A percentile compares a stretch with the other conserved stretches of the same genome.
Evolutionary conservation across 2,329 filamentous ascomycete species (phyloP).

Genomic region (Ceratocystis diversiconidia): DNA sequence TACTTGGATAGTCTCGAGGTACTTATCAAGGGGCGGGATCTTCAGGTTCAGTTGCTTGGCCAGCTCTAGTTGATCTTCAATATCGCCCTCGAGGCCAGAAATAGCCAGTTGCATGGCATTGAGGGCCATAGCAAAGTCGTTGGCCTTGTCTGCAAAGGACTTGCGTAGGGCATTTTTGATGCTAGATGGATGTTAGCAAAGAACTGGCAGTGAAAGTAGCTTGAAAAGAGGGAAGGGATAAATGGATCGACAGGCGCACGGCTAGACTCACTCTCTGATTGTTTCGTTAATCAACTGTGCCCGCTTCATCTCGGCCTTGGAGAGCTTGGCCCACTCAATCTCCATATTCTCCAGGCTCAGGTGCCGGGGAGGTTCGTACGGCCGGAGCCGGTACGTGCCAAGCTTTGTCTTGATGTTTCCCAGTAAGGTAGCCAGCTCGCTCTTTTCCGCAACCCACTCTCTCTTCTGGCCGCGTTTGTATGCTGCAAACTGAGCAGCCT

Average conservation of each 20-base stretch:
- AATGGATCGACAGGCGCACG: too few relatives aligned
- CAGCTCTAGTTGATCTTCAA: slow-evolving; percentile 85
- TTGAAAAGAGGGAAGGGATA: neutral
- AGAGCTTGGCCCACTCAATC: slow-evolving; percentile 62
- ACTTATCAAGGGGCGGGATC: slow-evolving; percentile 77
- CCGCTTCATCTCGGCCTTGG: slow-evolving; percentile 71
- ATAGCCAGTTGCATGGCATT: slow-evolving; percentile 92
- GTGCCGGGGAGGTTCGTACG: slow-evolving; percentile 80
- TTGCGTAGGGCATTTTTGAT: slow-evolving; percentile 92
- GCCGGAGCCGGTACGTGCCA: slow-evolving; percentile 78
- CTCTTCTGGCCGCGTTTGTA: slow-evolving; percentile 88
- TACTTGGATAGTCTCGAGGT: slow-evolving; percentile 71
- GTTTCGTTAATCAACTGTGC: slow-evolving; percentile 96
- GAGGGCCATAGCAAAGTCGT: slow-evolving; percentile 88
- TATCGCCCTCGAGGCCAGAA: slow-evolving; percentile 90
- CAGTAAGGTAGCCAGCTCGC: slow-evolving; percentile 77
- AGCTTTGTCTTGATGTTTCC: slow-evolving; percentile 99
- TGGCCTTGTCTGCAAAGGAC: slow-evolving; percentile 94
- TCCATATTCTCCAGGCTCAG: slow-evolving; percentile 73
- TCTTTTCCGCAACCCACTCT: slow-evolving; percentile 95
- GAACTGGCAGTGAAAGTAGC: neutral
- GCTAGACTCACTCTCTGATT: slow-evolving; percentile 62
- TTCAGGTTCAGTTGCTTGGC: slow-evolving; percentile 75
- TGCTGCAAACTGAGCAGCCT: slow-evolving; percentile 64
- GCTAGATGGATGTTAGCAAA: slow-evolving; percentile 27